phyloP scores from a whole-genome alignment of 2,329 filamentous ascomycete species.

The Colletotrichum truncatum region DNA sequence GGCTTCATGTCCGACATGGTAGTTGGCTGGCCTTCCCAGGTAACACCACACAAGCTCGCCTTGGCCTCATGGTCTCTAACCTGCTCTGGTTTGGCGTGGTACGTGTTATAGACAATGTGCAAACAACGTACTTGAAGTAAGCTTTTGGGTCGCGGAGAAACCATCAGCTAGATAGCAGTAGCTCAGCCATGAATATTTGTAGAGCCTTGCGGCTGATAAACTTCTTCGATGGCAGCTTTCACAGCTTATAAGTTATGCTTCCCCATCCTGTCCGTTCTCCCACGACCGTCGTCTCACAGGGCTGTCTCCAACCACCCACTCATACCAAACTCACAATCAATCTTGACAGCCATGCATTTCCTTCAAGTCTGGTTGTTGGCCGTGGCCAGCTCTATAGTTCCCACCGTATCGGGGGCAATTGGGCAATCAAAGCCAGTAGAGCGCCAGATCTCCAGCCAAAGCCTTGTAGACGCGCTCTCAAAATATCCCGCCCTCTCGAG shows the following conservation, averaged over 20 bases:
- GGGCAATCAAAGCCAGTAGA: neutral
- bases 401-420: neutral
- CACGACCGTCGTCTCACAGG: too few relatives aligned
- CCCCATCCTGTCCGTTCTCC: neutral
- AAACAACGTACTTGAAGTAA: neutral
- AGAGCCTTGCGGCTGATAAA: neutral
- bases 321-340: too few relatives aligned
- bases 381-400: neutral
- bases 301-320: neutral
- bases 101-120: neutral
- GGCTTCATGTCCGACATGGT: neutral
- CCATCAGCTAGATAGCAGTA: neutral
- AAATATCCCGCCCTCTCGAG: constrained; percentile 13
- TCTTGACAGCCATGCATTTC: neutral
- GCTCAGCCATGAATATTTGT: neutral
- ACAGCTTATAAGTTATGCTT: neutral
- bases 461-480: constrained; percentile 5
- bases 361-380: neutral
- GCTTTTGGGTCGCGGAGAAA: neutral
- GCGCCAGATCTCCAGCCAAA: neutral
- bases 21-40: neutral
- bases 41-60: neutral
- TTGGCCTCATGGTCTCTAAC: neutral
- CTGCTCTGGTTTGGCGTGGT: neutral
- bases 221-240: neutral